Evolutionary conservation across 108 stramenopile species (phyloP), one percentile per base, ranked within the genome.

Genomic region (Cyclotella cryptica): DNA sequence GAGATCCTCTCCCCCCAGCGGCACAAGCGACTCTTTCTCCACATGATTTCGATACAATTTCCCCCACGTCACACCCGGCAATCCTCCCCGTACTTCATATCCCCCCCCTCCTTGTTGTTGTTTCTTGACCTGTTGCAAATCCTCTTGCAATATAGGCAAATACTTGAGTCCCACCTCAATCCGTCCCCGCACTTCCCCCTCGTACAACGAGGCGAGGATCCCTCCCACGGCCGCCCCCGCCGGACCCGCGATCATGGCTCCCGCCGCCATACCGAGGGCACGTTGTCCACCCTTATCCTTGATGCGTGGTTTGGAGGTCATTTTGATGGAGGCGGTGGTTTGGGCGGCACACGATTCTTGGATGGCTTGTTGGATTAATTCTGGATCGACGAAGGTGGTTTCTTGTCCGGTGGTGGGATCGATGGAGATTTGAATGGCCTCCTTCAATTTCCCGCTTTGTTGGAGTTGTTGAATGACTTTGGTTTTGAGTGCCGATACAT

Each of bases 181-280:
- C n/a, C 69, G 51, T 6, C 93, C 93, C 26, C 90, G 71, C 8
- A 89, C 84, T 73, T 89, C 81, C 27, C 93, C 93, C 81, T 94
- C 93, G 64, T 92, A 94, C 77, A 90, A 75, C 15, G 72, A 80
- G 0, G 86, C 93, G 15, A 92, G 24, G 29, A 90, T 54, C 17
- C 85, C 91, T 24, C 93, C 93, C 19, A 88, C 91, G 0, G 93
- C 93, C n/a, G 93, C 93, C n/a, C 93, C 93, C 3, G 84, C 75
- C 22, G 93, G 93, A 1, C 93, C 93, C 1, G 91, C 93, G 24
- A 92, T 79, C 84, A 86, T 84, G 13, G 89, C 93, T 10, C 93
- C 93, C 6, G 90, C 93, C 0, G 88, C 91, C 12, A 88, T 87
- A 42, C 79, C 93, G 17, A 78, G 26, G 18, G 87, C 78, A 21